These are phyloP conservation scores for Phytophthora syringae DNA, from an alignment of 352 stramenopile genomes.

Conservation along the genomic window DNA sequence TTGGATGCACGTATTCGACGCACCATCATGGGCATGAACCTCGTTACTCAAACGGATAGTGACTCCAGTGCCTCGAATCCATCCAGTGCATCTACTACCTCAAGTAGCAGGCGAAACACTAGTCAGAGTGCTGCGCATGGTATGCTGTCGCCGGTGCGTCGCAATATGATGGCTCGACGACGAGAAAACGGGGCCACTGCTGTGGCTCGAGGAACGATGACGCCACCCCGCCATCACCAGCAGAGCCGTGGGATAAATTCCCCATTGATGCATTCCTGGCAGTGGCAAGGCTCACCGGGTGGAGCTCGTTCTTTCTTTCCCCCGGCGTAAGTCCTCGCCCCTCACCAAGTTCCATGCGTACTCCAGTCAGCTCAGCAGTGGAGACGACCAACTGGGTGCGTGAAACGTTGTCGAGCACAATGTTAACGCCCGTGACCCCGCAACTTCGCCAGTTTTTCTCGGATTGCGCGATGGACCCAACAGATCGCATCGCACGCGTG, in stretches of 20 bases:
- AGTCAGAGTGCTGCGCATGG: constrained; percentile 20
- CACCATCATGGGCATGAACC: constrained; percentile 41
- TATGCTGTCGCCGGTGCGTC: constrained; percentile 46
- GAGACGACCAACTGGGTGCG: constrained; percentile 88
- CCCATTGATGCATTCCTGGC: constrained; percentile 56
- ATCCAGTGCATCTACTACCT: not conserved
- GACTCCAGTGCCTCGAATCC: constrained; percentile 1
- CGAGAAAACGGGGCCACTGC: constrained; percentile 25
- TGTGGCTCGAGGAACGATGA: constrained; percentile 38
- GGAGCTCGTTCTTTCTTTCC: constrained; percentile 15
- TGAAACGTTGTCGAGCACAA: constrained; percentile 54
- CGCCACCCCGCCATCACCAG: constrained; percentile 44
- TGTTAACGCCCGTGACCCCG: constrained; percentile 42
- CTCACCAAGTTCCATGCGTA: constrained; percentile 64
- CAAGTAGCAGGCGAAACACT: constrained; percentile 31
- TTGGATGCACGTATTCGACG: constrained; percentile 39
- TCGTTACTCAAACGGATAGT: constrained; percentile 19
- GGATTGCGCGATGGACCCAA: constrained; percentile 63
- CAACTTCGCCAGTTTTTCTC: constrained; percentile 67
- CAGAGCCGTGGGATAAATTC: constrained; percentile 31
- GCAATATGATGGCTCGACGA: constrained; percentile 43
- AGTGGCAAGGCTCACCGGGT: constrained; percentile 69
- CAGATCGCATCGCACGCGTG: constrained; percentile 56
- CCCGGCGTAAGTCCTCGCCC: constrained; percentile 34
- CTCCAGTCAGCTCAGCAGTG: constrained; percentile 78